These are phyloP conservation scores for Globomyces sp. DNA, from an alignment of 371 early-diverging fungal species.

Conservation along the genomic window DNA sequence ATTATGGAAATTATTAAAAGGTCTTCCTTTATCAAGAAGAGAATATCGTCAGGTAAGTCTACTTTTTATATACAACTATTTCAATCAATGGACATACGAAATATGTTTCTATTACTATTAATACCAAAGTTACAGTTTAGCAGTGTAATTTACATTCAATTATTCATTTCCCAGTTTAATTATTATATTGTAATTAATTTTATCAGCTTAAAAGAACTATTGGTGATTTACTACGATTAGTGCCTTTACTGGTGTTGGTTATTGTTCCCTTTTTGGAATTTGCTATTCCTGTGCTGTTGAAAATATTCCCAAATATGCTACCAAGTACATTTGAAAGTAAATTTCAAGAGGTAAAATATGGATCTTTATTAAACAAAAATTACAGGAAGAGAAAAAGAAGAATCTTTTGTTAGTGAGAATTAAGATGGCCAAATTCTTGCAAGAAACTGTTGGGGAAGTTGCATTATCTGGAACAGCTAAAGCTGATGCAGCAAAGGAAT, in stretches of 20 bases:
- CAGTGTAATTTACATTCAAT: neutral
- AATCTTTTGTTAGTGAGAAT: conserved; percentile 83
- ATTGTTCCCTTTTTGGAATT: conserved; percentile 95
- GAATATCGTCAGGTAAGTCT: conserved; percentile 76
- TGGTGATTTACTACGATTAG: conserved; percentile 81
- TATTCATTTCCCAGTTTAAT: neutral
- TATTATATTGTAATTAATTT: neutral
- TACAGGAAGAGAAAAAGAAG: conserved; percentile 84
- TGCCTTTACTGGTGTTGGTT: conserved; percentile 91
- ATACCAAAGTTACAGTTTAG: too few relatives aligned
- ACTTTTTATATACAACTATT: conserved; percentile 32
- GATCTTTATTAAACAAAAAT: neutral
- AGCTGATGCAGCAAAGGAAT: conserved; percentile 71
- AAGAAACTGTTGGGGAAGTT: conserved; percentile 91
- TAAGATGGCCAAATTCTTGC: conserved; percentile 93
- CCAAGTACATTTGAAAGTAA: conserved; percentile 95
- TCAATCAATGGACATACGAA: neutral
- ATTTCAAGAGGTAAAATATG: conserved; percentile 60
- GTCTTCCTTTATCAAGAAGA: conserved; percentile 78
- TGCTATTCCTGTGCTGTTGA: conserved; percentile 84
- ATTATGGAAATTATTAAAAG: conserved; percentile 70
- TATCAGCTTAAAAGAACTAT: conserved; percentile 74
- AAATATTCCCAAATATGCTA: conserved; percentile 95
- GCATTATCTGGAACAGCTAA: conserved; percentile 60
- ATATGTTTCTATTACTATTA: neutral